Conservation (phyloP, 805 yeast genomes). For the Spathaspora sp. region DNA sequence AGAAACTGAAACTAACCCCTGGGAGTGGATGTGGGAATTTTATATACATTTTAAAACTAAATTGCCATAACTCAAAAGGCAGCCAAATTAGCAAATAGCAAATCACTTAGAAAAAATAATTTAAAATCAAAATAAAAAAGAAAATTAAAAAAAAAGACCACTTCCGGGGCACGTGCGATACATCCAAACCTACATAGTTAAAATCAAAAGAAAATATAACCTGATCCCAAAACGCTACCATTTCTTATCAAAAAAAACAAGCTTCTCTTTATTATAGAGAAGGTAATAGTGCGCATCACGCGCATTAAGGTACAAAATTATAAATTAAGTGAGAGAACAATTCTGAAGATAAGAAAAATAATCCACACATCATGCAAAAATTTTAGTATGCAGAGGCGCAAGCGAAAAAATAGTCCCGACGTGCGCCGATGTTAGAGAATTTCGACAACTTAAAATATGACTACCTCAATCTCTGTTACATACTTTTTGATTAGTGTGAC, state of each 20-base stretch:
- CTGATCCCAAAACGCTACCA: neutral
- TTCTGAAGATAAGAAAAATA: no score
- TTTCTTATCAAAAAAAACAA: neutral
- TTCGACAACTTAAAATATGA: no score
- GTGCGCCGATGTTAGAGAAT: no score
- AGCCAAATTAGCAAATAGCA: neutral
- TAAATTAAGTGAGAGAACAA: no score
- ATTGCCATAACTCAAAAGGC: neutral
- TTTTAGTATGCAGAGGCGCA: no score
- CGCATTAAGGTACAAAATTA: no score
- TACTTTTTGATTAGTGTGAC: no score
- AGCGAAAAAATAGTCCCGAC: no score
- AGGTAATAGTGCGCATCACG: no score
- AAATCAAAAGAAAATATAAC: neutral
- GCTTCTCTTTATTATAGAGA: no score
- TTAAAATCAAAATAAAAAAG: neutral
- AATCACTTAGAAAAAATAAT: neutral
- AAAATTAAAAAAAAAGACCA: neutral
- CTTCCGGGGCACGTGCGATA: neutral
- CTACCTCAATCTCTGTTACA: no score
- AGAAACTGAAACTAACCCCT: neutral
- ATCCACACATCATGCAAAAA: no score
- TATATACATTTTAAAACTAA: neutral
- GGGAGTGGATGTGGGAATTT: neutral
- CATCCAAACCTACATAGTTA: neutral